Conservation (phyloP, 106 monocot species). For the Triglochin maritima region DNA sequence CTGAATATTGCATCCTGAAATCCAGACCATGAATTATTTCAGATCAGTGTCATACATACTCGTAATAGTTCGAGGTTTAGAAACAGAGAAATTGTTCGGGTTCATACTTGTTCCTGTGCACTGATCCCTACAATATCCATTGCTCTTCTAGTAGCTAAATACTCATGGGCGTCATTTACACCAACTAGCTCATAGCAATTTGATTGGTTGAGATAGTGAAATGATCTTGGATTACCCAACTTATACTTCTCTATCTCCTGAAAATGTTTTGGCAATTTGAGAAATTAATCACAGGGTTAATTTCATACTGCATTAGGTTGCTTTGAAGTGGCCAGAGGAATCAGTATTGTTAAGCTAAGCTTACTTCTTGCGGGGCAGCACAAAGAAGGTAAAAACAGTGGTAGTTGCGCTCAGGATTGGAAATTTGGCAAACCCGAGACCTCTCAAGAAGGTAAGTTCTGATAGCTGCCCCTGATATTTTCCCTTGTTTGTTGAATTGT, state of each 20-base stretch:
- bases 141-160: constrained; percentile 63
- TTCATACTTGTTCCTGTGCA: constrained; percentile 55
- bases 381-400: constrained; percentile 86
- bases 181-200: constrained; percentile 70
- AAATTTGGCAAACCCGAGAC: constrained; percentile 78
- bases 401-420: constrained; percentile 75
- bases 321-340: neutral
- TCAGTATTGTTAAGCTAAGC: neutral
- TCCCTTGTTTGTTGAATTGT: constrained; percentile 67
- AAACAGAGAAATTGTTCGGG: neutral
- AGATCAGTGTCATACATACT: neutral
- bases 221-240: constrained; percentile 49
- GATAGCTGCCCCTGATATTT: constrained; percentile 75
- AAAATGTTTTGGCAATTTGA: neutral
- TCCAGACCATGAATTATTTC: neutral
- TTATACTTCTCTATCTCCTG: constrained; percentile 70
- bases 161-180: constrained; percentile 63
- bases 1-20: constrained; percentile 96
- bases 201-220: constrained; percentile 84
- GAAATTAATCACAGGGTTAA: neutral
- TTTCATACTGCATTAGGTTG: neutral
- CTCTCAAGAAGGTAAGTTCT: constrained; percentile 80
- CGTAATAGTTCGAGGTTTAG: neutral
- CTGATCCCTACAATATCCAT: constrained; percentile 78
- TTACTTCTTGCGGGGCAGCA: constrained; percentile 61